Evolutionary conservation across 768 basidiomycete genomes (phyloP).

Genomic region (Punctularia strigosozonata): DNA sequence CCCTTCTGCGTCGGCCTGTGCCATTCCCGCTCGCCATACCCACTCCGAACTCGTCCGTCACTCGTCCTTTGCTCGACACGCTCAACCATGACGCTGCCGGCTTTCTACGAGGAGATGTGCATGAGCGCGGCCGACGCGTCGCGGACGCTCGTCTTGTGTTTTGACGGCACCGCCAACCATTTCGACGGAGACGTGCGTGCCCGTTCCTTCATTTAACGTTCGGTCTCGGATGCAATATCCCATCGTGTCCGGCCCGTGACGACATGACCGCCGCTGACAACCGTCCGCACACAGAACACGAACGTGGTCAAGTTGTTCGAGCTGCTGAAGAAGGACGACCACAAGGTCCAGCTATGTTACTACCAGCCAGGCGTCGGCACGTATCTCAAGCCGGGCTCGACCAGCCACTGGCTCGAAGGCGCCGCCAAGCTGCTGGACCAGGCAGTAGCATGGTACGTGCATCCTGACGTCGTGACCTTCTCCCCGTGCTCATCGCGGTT

Average conservation of each 20-base stretch:
- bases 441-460: conserved; percentile 58
- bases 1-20: no score
- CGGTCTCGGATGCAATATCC: background rate
- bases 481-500: background rate
- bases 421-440: conserved; percentile 50
- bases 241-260: background rate
- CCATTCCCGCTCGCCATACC: no score
- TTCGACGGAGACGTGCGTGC: background rate
- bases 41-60: no score
- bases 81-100: no score
- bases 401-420: conserved; percentile 48
- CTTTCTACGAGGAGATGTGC: no score
- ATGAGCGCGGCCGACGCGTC: no score
- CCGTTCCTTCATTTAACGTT: background rate
- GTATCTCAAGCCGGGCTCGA: conserved; percentile 52
- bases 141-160: conserved; percentile 2
- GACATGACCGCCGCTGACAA: no score
- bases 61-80: no score
- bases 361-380: conserved; percentile 33
- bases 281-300: conserved; percentile 2
- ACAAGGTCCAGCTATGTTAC: background rate
- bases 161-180: background rate
- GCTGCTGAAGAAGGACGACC: conserved; percentile 7
- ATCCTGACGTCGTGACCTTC: background rate
- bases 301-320: conserved; percentile 10